phyloP scores from a whole-genome alignment of 495 filamentous ascomycete species.

The Hypomontagnella submonticulosa region DNA sequence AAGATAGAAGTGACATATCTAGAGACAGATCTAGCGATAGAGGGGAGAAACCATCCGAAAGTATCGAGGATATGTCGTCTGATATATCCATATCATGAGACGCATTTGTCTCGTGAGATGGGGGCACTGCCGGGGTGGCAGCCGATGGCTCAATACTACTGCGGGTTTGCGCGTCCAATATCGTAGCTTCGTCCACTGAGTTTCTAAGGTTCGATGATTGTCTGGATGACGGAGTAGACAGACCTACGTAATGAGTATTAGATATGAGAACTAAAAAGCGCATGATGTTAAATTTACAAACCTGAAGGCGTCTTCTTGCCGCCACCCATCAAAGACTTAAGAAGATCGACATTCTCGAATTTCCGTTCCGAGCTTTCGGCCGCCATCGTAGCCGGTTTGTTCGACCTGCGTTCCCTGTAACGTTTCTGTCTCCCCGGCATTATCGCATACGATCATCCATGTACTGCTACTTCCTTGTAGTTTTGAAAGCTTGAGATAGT shows the following conservation, averaged over 20 bases:
- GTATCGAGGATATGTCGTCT: neutral
- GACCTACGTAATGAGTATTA: conserved; percentile 10
- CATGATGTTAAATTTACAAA: neutral
- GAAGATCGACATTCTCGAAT: conserved; percentile 11
- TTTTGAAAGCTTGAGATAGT: neutral
- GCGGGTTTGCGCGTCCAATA: neutral
- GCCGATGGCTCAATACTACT: neutral
- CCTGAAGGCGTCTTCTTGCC: conserved; percentile 1
- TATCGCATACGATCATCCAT: neutral
- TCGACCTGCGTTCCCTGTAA: conserved; percentile 8
- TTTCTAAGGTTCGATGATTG: neutral
- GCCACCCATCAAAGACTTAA: conserved; percentile 1
- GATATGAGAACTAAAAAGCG: neutral
- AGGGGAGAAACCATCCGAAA: neutral
- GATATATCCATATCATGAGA: neutral
- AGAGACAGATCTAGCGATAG: neutral
- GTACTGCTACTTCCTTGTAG: neutral
- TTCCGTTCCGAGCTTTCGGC: neutral
- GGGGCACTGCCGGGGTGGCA: neutral
- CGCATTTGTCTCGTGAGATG: neutral
- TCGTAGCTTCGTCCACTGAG: neutral
- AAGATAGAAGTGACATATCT: neutral
- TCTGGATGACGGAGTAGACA: neutral
- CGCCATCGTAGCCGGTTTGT: neutral
- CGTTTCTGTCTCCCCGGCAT: conserved; percentile 14